Evolutionary conservation across 495 filamentous ascomycete species (phyloP), one percentile per base, ranked within the genome.

Genomic region (Hypoxylon lenormandii): DNA sequence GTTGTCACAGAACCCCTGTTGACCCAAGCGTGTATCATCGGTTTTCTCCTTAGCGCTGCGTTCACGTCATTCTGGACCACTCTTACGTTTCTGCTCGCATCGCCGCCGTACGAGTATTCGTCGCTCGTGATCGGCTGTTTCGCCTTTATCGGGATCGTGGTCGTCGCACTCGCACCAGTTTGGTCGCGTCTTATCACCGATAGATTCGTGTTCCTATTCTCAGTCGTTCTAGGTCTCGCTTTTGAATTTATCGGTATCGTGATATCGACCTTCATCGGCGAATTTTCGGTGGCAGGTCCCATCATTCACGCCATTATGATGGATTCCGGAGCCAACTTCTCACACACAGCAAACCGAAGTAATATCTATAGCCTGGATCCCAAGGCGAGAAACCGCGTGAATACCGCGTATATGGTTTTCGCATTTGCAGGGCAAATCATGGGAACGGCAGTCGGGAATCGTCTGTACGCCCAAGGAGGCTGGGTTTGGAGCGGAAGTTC

Each of bases 341-440:
- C 87, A 3, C 90, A 93, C 76, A 90, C 93, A 28, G 91, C 89
- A 3, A 93, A 93, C 66, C 80, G 92, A 0, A 84, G 82, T 0
- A 83, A 87, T 2, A 90, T 96, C 16, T 95, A 92, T 63, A 79
- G 78, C 3, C 85, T 95, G 13, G 87, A 89, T 58, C 88, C 91
- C 1, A 88, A 88, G 64, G 89, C 87, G 2, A 77, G 90, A 19
- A 95, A 93, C 74, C 74, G 92, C 0, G 83, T 94, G 19, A 96
- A 96, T 72, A 95, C 92, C 1, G 89, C 87, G 2, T 96, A 91
- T 70, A 94, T 94, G 92, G 82, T 94, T 2, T 81, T 82, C 10
- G 84, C 84, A 0, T 95, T 94, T 73, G 85, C 83, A 45, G 92
- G 92, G 0, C 92, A 95, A 79, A 76, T 96, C 18, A 87, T 86